Conservation (phyloP, 1,139 yeast species). For the Kodamaea plutei region DNA sequence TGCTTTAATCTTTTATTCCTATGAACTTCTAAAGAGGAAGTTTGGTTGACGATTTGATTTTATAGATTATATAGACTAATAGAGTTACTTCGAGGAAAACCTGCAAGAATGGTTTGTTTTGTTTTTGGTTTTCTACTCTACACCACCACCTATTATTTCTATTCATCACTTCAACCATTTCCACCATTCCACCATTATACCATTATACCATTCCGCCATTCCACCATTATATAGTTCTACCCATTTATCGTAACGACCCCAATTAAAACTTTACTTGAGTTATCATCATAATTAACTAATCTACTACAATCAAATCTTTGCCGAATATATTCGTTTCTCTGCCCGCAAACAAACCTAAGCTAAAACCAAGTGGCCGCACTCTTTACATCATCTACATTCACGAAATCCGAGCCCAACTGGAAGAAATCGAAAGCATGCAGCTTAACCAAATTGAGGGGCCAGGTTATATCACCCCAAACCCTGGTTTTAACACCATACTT, state of each 20-base stretch:
- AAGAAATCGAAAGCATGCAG: slow-evolving; percentile 27
- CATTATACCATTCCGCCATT: no score
- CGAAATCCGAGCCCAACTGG: slow-evolving; percentile 32
- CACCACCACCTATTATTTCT: not conserved
- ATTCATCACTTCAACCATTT: not conserved
- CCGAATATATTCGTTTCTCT: no score
- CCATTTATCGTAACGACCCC: no score
- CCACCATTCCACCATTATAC: no score
- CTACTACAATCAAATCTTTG: no score
- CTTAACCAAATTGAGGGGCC: slow-evolving; percentile 32
- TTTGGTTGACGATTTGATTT: not conserved
- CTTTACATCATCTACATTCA: slow-evolving; percentile 37
- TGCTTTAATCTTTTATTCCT: slow-evolving; percentile 77
- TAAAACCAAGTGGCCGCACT: slow-evolving; percentile 18
- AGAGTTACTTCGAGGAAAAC: no score
- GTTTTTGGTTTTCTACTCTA: not conserved
- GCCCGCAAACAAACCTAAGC: no score
- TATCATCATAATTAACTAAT: no score
- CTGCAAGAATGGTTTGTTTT: no score
- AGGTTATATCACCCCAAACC: slow-evolving; percentile 42
- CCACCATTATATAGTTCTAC: no score
- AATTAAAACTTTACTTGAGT: no score
- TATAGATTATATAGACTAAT: not conserved
- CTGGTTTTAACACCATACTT: slow-evolving; percentile 35
- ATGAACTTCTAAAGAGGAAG: slow-evolving; percentile 58